Evolutionary conservation across 2,329 filamentous ascomycete genomes (phyloP), one percentile per base, ranked within the genome.

Genomic region (Zasmidium cellare): DNA sequence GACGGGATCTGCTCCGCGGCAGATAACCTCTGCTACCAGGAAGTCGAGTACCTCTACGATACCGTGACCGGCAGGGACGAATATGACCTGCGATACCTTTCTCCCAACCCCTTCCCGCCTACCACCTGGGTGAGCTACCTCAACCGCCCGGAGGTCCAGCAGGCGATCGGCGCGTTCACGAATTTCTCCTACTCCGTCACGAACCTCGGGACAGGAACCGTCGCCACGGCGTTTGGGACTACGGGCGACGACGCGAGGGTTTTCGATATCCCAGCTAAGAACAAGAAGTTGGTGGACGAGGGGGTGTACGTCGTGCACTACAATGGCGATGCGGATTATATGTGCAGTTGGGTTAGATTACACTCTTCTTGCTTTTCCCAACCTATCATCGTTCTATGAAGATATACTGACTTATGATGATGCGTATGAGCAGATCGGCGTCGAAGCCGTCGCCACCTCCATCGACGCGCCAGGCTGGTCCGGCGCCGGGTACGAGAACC

Each of bases 1-100:
- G 76, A 85, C 64, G 69, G 20, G 75, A 69, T 84, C 47, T 88
- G 85, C 73, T 67, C 70, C 1, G 68, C 73, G 1, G 84, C 85
- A 1, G 83, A 86, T 68, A 72, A 72, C 56, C 85, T 84, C 70
- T 87, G 84, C 73, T 74, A 72, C 44, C 58, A 73, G 53, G 74
- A 83, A 24, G 82, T 87, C 2, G 81, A 86, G 62, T 66, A 61
- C 18, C 62, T 83, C 18, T 82, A 81, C 56, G 82, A 84, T 65
- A 69, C 72, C 19, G 78, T 81, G 61, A 73, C 80, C 0, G 76
- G 76, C 1, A 77, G 84, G 35, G 82, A 86, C 68, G 79, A 84
- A 64, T 86, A 86, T 68, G 85, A 87, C 64, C 78, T 86, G 64
- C 78, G 84, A 25, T 79, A 85, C 59, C 72, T 84, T 3, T 65